phyloP scores from a whole-genome alignment of 169 alveolate genomes.

The Sarcocystis neurona region DNA sequence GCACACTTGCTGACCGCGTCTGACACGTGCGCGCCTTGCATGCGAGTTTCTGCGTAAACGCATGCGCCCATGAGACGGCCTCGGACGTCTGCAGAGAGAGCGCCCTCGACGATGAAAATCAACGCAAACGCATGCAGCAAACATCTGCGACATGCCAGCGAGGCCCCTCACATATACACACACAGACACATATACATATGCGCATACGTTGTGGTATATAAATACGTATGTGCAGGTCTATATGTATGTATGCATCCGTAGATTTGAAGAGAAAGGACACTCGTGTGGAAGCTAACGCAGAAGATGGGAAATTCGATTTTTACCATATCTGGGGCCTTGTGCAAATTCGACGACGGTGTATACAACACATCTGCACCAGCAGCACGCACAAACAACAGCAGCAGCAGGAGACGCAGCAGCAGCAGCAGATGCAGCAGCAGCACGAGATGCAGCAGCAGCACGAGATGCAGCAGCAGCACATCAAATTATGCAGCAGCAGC shows the following conservation, averaged over 20 bases:
- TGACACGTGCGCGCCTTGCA: too few species aligned
- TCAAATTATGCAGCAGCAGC: not conserved
- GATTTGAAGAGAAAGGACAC: not conserved
- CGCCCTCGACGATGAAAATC: too few species aligned
- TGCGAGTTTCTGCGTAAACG: too few species aligned
- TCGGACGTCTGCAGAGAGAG: too few species aligned
- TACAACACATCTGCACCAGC: slow-evolving; percentile 73
- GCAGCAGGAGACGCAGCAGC: not conserved
- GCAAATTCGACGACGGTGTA: slow-evolving; percentile 79
- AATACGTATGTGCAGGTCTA: not conserved
- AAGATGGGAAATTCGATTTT: not conserved
- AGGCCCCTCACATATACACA: too few species aligned
- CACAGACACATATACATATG: not conserved
- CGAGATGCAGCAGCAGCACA: not conserved
- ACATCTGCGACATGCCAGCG: too few species aligned
- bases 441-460: not conserved
- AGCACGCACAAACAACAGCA: not conserved
- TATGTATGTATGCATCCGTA: not conserved
- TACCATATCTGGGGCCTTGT: slow-evolving; percentile 71
- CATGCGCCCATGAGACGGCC: too few species aligned
- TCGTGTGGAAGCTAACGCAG: not conserved
- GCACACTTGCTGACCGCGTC: too few species aligned
- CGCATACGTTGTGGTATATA: too few species aligned
- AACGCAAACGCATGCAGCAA: too few species aligned
- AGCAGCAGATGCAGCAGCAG: not conserved